Base-by-base conservation (phyloP, 148 eudicot genomes). In the Cornus florida region DNA sequence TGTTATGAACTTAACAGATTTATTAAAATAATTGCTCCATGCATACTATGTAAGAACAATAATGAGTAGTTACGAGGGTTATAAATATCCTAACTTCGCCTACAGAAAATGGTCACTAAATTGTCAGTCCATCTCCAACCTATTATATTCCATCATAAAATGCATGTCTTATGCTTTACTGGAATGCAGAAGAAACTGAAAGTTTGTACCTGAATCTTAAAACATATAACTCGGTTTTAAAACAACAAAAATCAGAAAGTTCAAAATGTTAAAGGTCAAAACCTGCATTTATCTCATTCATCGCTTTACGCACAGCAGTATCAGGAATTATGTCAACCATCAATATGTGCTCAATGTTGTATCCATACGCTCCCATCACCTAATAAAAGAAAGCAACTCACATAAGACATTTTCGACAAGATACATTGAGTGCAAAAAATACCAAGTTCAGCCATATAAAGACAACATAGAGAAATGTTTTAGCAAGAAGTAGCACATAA, bases 201-300 rank as follows among this genome's bases (percentile, higher is more conserved):
- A 28, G 28, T 28, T 28, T 28, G 28, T 28, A 28, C 28, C 28
- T 28, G 28, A 28, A 53, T 12, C 59, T 53, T 2, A 53, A 12
- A 53, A 53, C 53, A 48, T 16, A 53, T 53, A 2, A 3, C 19
- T 48, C 53, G 12, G 59, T 19, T 53, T 28, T 53, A 53, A 11
- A 11, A 53, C 19, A 11, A 16, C 59, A 53, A 11, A 53, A 6
- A 62, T 20, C 66, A 62, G 64, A 12, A 53, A 62, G 66, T 62
- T 62, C 24, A 62, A 19, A 62, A 19, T 62, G 66, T 19, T 13
- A 2, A 53, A 62, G 10, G 66, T 79, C 16, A 80, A 65, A 59
- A 95, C 99, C 99, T 89, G 99, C 93, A 86, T 96, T 96, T 14
- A 96, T 96, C 92, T 96, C 99, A 84, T 96, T 96, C 99, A 96